A percentile compares a stretch with the other conserved stretches of the same genome.
These are phyloP conservation scores for Crithidia expoeki DNA, from an alignment of 208 protist genomes.

Conservation along the genomic window DNA sequence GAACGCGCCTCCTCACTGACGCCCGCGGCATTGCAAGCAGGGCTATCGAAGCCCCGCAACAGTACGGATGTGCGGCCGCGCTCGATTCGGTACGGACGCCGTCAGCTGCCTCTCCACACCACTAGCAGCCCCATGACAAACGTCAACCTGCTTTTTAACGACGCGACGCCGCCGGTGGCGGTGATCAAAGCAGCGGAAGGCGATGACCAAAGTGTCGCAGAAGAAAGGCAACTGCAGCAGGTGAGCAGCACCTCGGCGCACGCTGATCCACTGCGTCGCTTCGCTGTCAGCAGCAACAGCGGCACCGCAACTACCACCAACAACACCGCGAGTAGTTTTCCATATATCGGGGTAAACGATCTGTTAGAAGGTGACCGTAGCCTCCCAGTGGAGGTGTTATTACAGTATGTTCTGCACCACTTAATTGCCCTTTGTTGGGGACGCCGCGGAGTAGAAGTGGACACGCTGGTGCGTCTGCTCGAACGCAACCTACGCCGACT, in stretches of 20 bases:
- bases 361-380: slow-evolving; percentile 31
- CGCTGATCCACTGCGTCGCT: background rate
- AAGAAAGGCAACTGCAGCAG: background rate
- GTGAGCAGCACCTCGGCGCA: background rate
- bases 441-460: slow-evolving; percentile 55
- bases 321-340: background rate
- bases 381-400: slow-evolving; percentile 65
- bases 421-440: slow-evolving; percentile 74
- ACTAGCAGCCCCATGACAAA: slow-evolving; percentile 23
- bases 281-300: background rate
- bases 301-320: background rate
- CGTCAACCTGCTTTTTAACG: slow-evolving; percentile 21
- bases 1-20: background rate
- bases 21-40: background rate
- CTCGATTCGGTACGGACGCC: slow-evolving; percentile 28
- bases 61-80: slow-evolving; percentile 20
- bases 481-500: slow-evolving; percentile 82
- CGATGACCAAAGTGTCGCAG: background rate
- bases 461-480: slow-evolving; percentile 64
- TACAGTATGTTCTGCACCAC: slow-evolving; percentile 81
- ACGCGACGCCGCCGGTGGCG: slow-evolving; percentile 16
- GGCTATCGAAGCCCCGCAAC: slow-evolving; percentile 8
- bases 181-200: background rate
- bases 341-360: background rate
- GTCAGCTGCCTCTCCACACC: slow-evolving; percentile 31